Conservation (phyloP, 1,284 basidiomycete species). For the Rhodotorula sp. region DNA sequence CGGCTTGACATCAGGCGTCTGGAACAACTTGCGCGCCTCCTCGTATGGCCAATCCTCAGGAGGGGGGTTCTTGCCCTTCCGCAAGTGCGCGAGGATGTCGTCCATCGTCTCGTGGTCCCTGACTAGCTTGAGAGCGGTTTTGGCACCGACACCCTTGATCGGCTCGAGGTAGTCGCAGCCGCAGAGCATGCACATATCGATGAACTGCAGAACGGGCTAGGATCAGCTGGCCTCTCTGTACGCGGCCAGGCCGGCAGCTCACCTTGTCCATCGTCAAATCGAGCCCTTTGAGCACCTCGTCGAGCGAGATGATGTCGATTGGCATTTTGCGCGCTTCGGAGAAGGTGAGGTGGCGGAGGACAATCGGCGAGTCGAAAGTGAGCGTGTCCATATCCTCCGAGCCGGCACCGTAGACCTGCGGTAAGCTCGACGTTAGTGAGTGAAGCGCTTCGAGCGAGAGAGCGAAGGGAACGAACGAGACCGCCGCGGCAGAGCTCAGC, state of each 20-base stretch:
- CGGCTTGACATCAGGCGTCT: conserved; percentile 81
- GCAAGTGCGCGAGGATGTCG: conserved; percentile 74
- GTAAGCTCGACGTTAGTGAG: background rate
- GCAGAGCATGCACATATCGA: conserved; percentile 92
- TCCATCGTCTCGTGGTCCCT: conserved; percentile 80
- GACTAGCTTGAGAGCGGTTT: conserved; percentile 90
- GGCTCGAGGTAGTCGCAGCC: conserved; percentile 99
- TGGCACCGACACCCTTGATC: conserved; percentile 91
- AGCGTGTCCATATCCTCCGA: conserved; percentile 99
- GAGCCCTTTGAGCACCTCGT: conserved; percentile 79
- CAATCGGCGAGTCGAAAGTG: conserved; percentile 86
- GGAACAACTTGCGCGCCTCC: conserved; percentile 85
- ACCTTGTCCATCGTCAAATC: conserved; percentile 90
- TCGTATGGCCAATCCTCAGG: conserved; percentile 97
- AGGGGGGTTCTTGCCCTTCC: conserved; percentile 44
- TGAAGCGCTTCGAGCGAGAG: background rate
- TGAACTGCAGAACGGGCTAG: conserved; percentile 62
- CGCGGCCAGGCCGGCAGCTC: conserved; percentile 18
- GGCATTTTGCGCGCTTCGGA: conserved; percentile 98
- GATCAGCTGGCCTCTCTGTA: background rate
- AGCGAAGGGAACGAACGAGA: conserved; percentile 31
- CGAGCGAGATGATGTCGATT: conserved; percentile 87
- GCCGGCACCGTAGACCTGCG: conserved; percentile 87
- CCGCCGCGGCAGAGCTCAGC: conserved; percentile 93
- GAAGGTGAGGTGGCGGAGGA: conserved; percentile 94